These are phyloP conservation scores for Usnea hakonensis DNA, from an alignment of 495 filamentous ascomycete species.

Conservation along the genomic window DNA sequence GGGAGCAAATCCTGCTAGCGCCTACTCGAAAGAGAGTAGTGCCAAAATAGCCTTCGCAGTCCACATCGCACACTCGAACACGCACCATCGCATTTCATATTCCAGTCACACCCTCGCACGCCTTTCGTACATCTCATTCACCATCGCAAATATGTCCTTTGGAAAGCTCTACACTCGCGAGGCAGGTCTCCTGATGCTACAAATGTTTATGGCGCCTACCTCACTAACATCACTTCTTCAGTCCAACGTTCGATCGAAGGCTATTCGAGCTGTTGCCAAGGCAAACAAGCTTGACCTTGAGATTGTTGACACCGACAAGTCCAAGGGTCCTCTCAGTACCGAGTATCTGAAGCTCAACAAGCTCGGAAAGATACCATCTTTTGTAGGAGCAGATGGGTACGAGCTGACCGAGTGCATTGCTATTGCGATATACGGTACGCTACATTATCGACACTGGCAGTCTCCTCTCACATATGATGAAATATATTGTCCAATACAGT, in stretches of 20 bases:
- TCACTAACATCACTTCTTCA: constrained; percentile 30
- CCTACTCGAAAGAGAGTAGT: no score
- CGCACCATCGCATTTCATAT: not conserved
- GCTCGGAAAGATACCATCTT: constrained; percentile 84
- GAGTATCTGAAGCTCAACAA: constrained; percentile 83
- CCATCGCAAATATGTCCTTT: constrained; percentile 62
- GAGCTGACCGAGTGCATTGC: constrained; percentile 82
- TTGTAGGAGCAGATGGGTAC: constrained; percentile 89
- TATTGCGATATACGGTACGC: constrained; percentile 96
- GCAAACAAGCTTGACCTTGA: constrained; percentile 89
- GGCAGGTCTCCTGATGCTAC: constrained; percentile 48
- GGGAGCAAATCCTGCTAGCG: no score
- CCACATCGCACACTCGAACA: not conserved
- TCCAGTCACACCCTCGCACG: not conserved
- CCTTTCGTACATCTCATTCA: not conserved
- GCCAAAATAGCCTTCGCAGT: not conserved
- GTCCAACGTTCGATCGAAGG: constrained; percentile 84
- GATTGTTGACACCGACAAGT: constrained; percentile 60
- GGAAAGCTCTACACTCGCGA: constrained; percentile 88
- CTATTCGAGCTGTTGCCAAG: constrained; percentile 86
- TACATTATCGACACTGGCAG: constrained; percentile 1
- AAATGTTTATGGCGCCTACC: constrained; percentile 15
- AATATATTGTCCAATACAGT: constrained; percentile 66
- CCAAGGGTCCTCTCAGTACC: constrained; percentile 43
- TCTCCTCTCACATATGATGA: constrained; percentile 62